Evolutionary conservation across 2,329 filamentous ascomycete genomes (phyloP).

Genomic region (Colletotrichum musae): DNA sequence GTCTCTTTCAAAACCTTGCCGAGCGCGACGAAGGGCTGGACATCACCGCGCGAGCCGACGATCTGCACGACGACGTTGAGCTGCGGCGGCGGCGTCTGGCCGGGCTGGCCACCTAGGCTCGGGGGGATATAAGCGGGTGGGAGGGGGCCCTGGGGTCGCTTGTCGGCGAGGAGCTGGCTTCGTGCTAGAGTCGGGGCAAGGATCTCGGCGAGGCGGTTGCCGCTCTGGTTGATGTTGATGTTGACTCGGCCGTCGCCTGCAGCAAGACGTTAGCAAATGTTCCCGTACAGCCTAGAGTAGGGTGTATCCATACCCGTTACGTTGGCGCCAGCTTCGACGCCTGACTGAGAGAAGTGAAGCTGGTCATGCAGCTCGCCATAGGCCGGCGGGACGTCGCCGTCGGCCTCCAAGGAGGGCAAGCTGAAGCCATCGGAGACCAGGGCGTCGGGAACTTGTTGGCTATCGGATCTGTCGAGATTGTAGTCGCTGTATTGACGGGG

Average conservation of each 20-base stretch:
- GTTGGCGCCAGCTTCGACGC: constrained; percentile 73
- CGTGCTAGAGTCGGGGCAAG: constrained; percentile 73
- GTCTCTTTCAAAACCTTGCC: constrained; percentile 75
- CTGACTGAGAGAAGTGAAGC: constrained; percentile 72
- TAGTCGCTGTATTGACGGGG: constrained; percentile 19
- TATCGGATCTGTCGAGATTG: constrained; percentile 39
- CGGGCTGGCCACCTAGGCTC: constrained; percentile 76
- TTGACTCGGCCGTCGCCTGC: constrained; percentile 82
- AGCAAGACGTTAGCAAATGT: constrained; percentile 32
- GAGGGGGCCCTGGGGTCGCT: constrained; percentile 56
- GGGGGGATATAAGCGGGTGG: constrained; percentile 81
- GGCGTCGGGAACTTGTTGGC: constrained; percentile 48
- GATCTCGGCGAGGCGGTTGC: constrained; percentile 74
- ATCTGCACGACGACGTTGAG: constrained; percentile 83
- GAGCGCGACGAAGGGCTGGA: constrained; percentile 82
- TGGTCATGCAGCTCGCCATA: constrained; percentile 72
- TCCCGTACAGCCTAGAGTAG: neutral
- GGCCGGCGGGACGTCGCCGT: constrained; percentile 65
- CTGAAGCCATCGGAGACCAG: constrained; percentile 57
- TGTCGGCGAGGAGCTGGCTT: constrained; percentile 67
- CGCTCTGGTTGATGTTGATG: constrained; percentile 83
- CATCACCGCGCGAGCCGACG: constrained; percentile 81
- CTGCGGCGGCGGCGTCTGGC: constrained; percentile 68
- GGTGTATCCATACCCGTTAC: constrained; percentile 62
- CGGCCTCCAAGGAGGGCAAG: constrained; percentile 57